Percentiles rank a stretch among this genome's conserved stretches.
These are phyloP conservation scores for Heimioporus punctisporus DNA, from an alignment of 1,284 basidiomycete genomes.

Conservation along the genomic window DNA sequence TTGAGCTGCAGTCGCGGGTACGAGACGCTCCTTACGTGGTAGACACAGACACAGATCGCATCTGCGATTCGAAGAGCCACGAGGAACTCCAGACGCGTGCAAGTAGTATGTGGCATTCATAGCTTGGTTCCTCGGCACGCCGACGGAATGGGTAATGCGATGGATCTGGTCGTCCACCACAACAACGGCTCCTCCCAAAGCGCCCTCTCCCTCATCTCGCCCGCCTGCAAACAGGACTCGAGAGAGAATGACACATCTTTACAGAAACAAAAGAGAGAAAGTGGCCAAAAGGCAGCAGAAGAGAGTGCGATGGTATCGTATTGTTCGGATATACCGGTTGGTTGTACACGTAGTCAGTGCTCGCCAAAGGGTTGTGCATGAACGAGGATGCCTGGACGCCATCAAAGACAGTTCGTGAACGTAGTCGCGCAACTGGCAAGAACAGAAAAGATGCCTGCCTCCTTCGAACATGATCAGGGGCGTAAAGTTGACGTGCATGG, in stretches of 20 bases:
- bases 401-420: slow-evolving; percentile 10
- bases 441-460: slow-evolving; percentile 17
- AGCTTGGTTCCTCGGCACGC: slow-evolving; percentile 80
- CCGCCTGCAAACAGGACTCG: slow-evolving; percentile 52
- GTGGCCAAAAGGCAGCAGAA: slow-evolving; percentile 75
- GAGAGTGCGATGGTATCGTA: slow-evolving; percentile 67
- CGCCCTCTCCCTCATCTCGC: slow-evolving; percentile 29
- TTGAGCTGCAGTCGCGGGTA: slow-evolving; percentile 84
- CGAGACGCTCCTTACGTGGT: slow-evolving; percentile 93
- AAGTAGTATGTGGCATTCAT: slow-evolving; percentile 90
- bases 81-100: slow-evolving; percentile 89
- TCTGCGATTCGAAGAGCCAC: slow-evolving; percentile 57
- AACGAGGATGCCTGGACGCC: background rate
- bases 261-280: slow-evolving; percentile 78
- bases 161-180: slow-evolving; percentile 36
- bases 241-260: slow-evolving; percentile 72
- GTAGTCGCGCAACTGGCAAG: slow-evolving; percentile 5
- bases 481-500: background rate
- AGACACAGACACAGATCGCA: slow-evolving; percentile 78
- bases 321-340: slow-evolving; percentile 14
- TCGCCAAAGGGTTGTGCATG: background rate
- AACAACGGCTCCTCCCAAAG: slow-evolving; percentile 31
- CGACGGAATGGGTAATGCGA: slow-evolving; percentile 70
- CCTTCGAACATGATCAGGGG: background rate
- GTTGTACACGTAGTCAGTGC: slow-evolving; percentile 15